phyloP scores from a whole-genome alignment of 202 grass and related monocot species.

The Carex arenaria region DNA sequence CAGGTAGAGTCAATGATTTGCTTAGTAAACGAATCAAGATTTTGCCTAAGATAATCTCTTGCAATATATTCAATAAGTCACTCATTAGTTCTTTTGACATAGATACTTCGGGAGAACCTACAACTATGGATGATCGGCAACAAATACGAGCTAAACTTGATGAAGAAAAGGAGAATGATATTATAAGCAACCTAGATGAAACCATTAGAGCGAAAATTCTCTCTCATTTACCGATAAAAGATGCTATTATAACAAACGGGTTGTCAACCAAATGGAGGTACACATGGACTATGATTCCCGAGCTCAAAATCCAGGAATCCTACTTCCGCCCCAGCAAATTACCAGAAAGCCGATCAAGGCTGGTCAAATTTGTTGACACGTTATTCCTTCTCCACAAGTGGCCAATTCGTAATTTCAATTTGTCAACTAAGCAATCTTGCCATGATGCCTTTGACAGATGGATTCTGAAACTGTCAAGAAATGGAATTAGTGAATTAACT shows the following conservation, averaged over 20 bases:
- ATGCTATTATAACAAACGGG: not conserved
- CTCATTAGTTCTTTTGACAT: not conserved
- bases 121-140: not conserved
- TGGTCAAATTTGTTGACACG: constrained; percentile 24
- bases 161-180: not conserved
- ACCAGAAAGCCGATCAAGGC: not conserved
- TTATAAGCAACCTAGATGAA: constrained; percentile 18
- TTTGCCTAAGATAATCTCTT: no score
- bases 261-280: constrained; percentile 23
- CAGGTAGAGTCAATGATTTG: not conserved
- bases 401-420: constrained; percentile 1
- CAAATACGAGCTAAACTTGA: not conserved
- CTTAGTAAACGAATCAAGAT: not conserved
- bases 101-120: not conserved
- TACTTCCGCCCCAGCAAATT: not conserved
- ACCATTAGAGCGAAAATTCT: constrained; percentile 20
- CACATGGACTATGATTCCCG: constrained; percentile 11
- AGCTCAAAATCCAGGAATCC: not conserved
- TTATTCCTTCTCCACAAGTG: constrained; percentile 26
- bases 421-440: not conserved
- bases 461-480: constrained; percentile 30
- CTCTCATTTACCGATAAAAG: constrained; percentile 21
- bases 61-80: not conserved
- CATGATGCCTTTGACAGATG: constrained; percentile 19
- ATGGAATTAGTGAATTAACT: constrained; percentile 9